Conservation (phyloP, 768 basidiomycete genomes). For the Termitomyces sp. region DNA sequence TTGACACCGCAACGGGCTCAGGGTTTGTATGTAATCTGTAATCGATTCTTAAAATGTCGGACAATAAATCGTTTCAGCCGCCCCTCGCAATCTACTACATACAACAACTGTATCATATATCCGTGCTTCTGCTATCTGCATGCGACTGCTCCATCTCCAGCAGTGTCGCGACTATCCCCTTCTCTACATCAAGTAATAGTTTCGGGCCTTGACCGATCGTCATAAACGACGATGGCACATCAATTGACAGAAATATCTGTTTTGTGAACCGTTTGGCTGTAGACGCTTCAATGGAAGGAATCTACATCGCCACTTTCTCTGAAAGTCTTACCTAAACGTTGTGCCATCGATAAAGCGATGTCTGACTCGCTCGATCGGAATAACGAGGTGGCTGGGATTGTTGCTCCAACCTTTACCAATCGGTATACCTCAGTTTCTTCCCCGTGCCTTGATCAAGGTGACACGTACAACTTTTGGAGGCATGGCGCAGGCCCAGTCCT, state of each 20-base stretch:
- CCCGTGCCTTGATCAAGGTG: conserved; percentile 12
- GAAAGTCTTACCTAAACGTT: conserved; percentile 63
- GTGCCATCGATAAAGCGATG: conserved; percentile 69
- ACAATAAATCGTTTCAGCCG: conserved; percentile 16
- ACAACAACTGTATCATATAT: not conserved
- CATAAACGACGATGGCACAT: conserved; percentile 40
- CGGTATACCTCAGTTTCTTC: conserved; percentile 9
- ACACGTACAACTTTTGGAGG: conserved; percentile 43
- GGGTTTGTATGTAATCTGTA: conserved; percentile 18
- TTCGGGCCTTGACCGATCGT: conserved; percentile 45
- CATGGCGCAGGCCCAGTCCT: conserved; percentile 86
- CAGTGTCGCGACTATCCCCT: conserved; percentile 49
- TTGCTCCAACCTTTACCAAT: conserved; percentile 27
- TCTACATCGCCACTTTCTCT: conserved; percentile 8
- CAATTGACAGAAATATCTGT: conserved; percentile 73
- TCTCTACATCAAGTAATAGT: conserved; percentile 57
- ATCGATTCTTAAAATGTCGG: conserved; percentile 17
- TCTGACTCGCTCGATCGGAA: conserved; percentile 63
- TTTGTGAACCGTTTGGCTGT: conserved; percentile 63
- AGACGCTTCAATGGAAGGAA: conserved; percentile 16
- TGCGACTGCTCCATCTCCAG: conserved; percentile 23
- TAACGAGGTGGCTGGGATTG: conserved; percentile 55
- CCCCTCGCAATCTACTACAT: conserved; percentile 7
- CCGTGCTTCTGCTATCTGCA: not conserved
- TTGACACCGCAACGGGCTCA: conserved; percentile 19